These are phyloP conservation scores for Saccharomyces jurei DNA, from an alignment of 805 yeast species.

Conservation along the genomic window DNA sequence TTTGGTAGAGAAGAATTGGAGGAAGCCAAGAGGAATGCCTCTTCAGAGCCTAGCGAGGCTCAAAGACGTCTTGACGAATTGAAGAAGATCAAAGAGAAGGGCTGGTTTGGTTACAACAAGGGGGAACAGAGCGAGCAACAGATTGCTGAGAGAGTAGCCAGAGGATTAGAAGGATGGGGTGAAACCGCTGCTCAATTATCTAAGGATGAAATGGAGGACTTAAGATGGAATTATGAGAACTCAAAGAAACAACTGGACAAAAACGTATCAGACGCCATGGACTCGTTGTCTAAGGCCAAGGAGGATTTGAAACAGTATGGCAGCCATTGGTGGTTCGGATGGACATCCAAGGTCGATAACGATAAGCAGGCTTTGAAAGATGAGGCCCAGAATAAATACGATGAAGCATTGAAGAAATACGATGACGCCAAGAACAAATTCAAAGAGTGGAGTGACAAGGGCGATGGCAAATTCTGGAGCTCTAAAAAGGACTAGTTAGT, in stretches of 20 bases:
- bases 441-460: conserved; percentile 26
- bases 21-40: conserved; percentile 12
- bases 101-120: conserved; percentile 26
- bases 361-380: conserved; percentile 31
- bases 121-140: conserved; percentile 25
- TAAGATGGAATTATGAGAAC: conserved; percentile 30
- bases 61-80: conserved; percentile 30
- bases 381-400: conserved; percentile 27
- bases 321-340: conserved; percentile 29
- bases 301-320: conserved; percentile 28
- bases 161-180: conserved; percentile 40
- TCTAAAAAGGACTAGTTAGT: background rate
- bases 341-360: conserved; percentile 2
- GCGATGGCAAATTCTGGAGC: conserved; percentile 25
- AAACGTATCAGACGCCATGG: conserved; percentile 29
- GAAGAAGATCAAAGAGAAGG: conserved; percentile 29
- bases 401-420: conserved; percentile 20
- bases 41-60: conserved; percentile 28
- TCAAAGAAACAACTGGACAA: conserved; percentile 33
- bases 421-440: conserved; percentile 11
- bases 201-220: conserved; percentile 34
- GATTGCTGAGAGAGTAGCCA: conserved; percentile 31
- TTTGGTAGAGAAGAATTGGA: conserved; percentile 33
- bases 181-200: conserved; percentile 38
- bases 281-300: conserved; percentile 30